A percentile compares a stretch with the other conserved stretches of the same genome.
Conservation (phyloP, 1,284 basidiomycete species). For the Paramarasmius palmivorus region DNA sequence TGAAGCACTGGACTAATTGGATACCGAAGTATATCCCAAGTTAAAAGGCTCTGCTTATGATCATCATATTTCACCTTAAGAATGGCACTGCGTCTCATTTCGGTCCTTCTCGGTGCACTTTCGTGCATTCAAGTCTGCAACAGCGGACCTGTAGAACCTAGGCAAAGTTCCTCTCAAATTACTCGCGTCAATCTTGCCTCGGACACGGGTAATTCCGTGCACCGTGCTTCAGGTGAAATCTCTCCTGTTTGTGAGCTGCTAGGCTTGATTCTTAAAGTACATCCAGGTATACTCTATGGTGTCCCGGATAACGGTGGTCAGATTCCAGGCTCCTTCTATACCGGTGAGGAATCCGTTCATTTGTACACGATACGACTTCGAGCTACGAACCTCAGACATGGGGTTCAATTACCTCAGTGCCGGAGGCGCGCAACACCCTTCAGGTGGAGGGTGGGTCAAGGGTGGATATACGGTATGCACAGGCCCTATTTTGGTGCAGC, state of each 20-base stretch:
- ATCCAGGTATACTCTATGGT: constrained; percentile 19
- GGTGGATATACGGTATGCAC: constrained; percentile 17
- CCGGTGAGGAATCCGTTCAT: constrained; percentile 7
- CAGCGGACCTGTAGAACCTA: neutral
- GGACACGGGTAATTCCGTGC: constrained; percentile 17
- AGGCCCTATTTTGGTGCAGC: neutral
- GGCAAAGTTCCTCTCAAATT: constrained; percentile 11
- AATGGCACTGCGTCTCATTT: no score
- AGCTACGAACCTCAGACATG: constrained; percentile 14
- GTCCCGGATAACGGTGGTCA: constrained; percentile 20
- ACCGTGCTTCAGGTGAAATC: constrained; percentile 17
- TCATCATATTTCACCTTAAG: no score
- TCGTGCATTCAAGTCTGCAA: no score
- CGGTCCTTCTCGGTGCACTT: no score
- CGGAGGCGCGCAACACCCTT: constrained; percentile 19
- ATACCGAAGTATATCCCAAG: no score
- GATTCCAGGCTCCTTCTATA: constrained; percentile 20
- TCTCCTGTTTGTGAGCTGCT: neutral
- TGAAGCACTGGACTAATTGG: no score
- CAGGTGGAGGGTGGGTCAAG: constrained; percentile 18
- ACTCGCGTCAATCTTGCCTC: constrained; percentile 18
- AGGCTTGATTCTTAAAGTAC: neutral
- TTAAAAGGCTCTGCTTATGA: no score
- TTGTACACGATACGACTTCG: neutral
- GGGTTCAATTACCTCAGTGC: constrained; percentile 23